Percentiles rank a stretch among this genome's conserved stretches.
Evolutionary conservation across 2,329 filamentous ascomycete species (phyloP).

Genomic region (Aspergillus uvarum): DNA sequence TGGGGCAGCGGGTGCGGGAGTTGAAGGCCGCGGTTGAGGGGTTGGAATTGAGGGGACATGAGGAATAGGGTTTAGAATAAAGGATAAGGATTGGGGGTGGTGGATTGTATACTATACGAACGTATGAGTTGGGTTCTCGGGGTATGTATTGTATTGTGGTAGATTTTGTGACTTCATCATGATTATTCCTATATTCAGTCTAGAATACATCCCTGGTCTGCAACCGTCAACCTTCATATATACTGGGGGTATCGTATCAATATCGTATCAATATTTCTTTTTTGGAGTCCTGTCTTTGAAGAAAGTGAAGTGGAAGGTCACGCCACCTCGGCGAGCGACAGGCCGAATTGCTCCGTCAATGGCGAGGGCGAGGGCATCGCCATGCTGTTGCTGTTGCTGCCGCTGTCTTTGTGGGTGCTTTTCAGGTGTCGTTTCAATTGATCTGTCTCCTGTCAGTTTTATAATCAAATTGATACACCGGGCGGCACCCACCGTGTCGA

Average conservation of each 20-base stretch:
- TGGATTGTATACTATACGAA: no score
- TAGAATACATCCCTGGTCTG: no score
- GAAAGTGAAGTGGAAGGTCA: neutral
- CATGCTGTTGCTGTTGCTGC: slow-evolving; percentile 17
- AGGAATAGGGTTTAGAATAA: slow-evolving; percentile 28
- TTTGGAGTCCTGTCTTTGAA: no score
- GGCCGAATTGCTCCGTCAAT: slow-evolving; percentile 22
- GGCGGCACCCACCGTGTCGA: slow-evolving; percentile 37
- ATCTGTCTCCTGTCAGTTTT: slow-evolving; percentile 25
- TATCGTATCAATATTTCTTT: neutral
- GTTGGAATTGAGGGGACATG: slow-evolving; percentile 43
- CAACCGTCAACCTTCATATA: no score
- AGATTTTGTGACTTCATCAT: no score
- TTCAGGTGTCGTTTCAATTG: slow-evolving; percentile 43
- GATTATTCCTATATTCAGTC: no score
- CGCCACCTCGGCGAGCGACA: slow-evolving; percentile 17
- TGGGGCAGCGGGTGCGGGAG: slow-evolving; percentile 49
- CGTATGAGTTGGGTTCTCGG: no score
- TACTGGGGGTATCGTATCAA: no score
- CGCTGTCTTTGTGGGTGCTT: slow-evolving; percentile 37
- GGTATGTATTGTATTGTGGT: no score
- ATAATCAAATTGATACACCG: no score
- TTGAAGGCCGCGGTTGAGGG: slow-evolving; percentile 45
- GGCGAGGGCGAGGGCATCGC: slow-evolving; percentile 23
- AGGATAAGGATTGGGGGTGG: no score